Conservation (phyloP, 2,329 filamentous ascomycete genomes). For the Aureobasidium sp. region DNA sequence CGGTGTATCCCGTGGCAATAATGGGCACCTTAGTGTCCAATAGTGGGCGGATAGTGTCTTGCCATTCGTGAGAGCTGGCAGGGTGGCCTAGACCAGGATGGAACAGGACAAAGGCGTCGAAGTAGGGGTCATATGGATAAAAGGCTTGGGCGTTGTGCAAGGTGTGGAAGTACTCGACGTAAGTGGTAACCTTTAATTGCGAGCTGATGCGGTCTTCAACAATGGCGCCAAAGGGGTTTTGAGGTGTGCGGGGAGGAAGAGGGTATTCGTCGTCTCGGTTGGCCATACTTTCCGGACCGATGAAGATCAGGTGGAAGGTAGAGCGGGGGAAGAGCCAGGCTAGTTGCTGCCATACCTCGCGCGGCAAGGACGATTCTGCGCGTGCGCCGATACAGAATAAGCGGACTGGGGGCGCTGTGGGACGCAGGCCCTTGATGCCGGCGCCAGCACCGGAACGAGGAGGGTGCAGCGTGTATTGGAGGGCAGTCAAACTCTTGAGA, state of each 20-base stretch:
- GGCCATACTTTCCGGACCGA: constrained; percentile 91
- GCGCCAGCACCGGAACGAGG: constrained; percentile 67
- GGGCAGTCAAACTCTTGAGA: constrained; percentile 78
- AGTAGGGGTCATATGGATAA: constrained; percentile 93
- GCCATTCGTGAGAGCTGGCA: constrained; percentile 88
- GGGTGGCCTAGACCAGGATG: constrained; percentile 95
- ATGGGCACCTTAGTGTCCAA: constrained; percentile 94
- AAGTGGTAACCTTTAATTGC: constrained; percentile 93
- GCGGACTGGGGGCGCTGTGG: constrained; percentile 79
- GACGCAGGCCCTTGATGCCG: constrained; percentile 68
- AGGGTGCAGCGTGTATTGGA: constrained; percentile 90
- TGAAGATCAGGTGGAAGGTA: constrained; percentile 86
- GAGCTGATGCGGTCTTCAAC: constrained; percentile 84
- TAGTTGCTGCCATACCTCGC: constrained; percentile 88
- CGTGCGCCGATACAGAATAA: constrained; percentile 90
- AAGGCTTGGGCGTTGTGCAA: constrained; percentile 87
- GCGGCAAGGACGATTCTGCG: constrained; percentile 92
- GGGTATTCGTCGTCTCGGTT: constrained; percentile 92
- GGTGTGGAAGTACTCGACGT: constrained; percentile 96
- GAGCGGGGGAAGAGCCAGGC: constrained; percentile 90
- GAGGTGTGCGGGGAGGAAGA: constrained; percentile 71
- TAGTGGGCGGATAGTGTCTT: constrained; percentile 77
- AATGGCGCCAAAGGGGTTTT: constrained; percentile 88
- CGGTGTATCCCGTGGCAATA: constrained; percentile 90
- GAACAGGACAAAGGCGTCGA: constrained; percentile 95